Evolutionary conservation across 768 basidiomycete genomes (phyloP), one percentile per base, ranked within the genome.

Genomic region (Omphalotus guepiniiformis): DNA sequence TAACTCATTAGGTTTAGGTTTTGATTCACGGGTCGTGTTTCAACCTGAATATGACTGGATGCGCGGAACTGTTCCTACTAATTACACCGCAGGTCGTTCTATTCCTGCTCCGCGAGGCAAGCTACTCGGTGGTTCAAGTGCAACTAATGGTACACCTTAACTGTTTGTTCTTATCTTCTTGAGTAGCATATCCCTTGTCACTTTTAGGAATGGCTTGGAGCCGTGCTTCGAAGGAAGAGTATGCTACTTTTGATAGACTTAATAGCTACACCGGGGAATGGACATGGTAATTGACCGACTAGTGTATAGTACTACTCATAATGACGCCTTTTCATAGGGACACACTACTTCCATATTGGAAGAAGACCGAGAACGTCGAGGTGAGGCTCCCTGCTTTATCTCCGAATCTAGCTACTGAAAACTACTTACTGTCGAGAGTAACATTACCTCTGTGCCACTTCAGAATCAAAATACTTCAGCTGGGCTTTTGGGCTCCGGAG

Each of bases 11-110:
- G n/a, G n/a, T n/a, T n/a, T n/a, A n/a, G n/a, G n/a, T n/a, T n/a
- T n/a, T n/a, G n/a, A n/a, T n/a, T n/a, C n/a, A n/a, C n/a, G n/a
- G n/a, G n/a, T n/a, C n/a, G n/a, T n/a, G n/a, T n/a, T n/a, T n/a
- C n/a, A n/a, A n/a, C n/a, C n/a, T n/a, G n/a, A n/a, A n/a, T 42
- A 42, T 21, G 42, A 42, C 28, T 42, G 42, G 42, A 30, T 16
- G 16, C 32, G 29, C 8, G 42, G 21, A 16, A 42, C 28, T 12
- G 15, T 42, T 5, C 42, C 42, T 29, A 27, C 29, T 19, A n/a
- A 27, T 1, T n/a, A 22, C 16, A 30, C 42, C 16, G 42, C 2
- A n/a, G 42, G 42, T 9, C 42, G 42, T 3, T n/a, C 18, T 12
- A 30, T 42, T 18, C 19, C 42, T 9, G 16, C 32, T 16, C 42